Base-by-base conservation (phyloP, 345 rosid species). In the Anacardium occidentale region DNA sequence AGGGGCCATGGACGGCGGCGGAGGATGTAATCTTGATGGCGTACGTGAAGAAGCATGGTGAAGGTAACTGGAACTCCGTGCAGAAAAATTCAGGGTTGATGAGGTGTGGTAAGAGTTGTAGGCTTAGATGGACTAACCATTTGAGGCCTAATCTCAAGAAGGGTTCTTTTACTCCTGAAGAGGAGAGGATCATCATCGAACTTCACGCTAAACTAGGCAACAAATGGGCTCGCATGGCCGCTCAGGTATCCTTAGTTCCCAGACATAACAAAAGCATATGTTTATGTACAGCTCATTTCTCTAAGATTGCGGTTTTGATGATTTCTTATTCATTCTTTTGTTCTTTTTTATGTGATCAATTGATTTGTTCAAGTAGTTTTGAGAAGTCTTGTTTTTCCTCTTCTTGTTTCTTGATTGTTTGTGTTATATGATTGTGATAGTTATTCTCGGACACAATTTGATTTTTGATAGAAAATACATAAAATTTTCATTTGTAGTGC, bases 181-280 rank as follows among this genome's bases (percentile, higher is more conserved):
- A 93, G 68, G 95, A 93, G 77, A 77, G 67, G n/a, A 74, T 82
- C 78, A 89, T 93, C 84, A 82, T 91, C 75, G 84, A 89, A 26
- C 98, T 89, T 57, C 97, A 93, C 74, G 86, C 93, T 71, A 85
- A 84, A 78, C 77, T 84, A 14, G 97, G 97, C 24, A 93, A 93
- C 83, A 93, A 84, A 82, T 93, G 98, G 98, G 95, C 98, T 84
- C 93, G 92, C 69, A 91, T 93, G 95, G 97, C 98, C 62, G 75
- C 97, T 62, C 97, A 88, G 95, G 98, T 93, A 74, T 69, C 42
- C 1, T 45, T n/a, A 68, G 11, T 24, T 14, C 44, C 42, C 42
- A n/a, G n/a, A 37, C 42, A 37, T 37, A 37, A 37, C 7, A 37
- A 37, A 37, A 5, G 42, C 42, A 37, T 37, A 37, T 37, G 52